phyloP scores from a whole-genome alignment of 495 filamentous ascomycete genomes.

The Xylaria nigripes region DNA sequence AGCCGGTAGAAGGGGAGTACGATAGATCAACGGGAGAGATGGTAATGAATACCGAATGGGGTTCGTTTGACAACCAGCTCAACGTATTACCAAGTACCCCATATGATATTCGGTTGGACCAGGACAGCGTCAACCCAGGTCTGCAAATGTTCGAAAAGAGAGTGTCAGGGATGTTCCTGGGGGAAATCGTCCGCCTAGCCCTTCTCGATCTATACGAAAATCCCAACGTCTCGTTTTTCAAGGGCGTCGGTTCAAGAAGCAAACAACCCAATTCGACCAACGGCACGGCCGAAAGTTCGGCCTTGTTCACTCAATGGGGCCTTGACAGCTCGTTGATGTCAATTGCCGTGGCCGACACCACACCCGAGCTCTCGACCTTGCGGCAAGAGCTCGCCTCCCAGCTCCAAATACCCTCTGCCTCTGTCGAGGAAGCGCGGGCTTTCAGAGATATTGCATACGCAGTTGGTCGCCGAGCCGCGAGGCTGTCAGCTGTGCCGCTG shows the following conservation, averaged over 20 bases:
- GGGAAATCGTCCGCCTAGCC: slow-evolving; percentile 79
- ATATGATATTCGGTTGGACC: slow-evolving; percentile 75
- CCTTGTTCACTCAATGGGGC: slow-evolving; percentile 75
- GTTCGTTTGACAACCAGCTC: slow-evolving; percentile 91
- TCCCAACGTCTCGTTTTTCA: slow-evolving; percentile 55
- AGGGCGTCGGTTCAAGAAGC: slow-evolving; percentile 51
- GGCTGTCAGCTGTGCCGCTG: slow-evolving; percentile 80
- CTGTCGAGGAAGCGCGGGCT: slow-evolving; percentile 68
- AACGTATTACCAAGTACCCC: slow-evolving; percentile 75
- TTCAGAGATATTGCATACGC: slow-evolving; percentile 74
- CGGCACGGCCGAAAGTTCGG: slow-evolving; percentile 51
- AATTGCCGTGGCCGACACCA: slow-evolving; percentile 67
- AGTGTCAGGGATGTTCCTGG: slow-evolving; percentile 95
- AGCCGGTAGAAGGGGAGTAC: slow-evolving; percentile 56
- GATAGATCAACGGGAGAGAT: slow-evolving; percentile 83
- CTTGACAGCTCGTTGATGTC: slow-evolving; percentile 84
- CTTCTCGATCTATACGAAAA: slow-evolving; percentile 59
- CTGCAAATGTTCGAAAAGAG: slow-evolving; percentile 99
- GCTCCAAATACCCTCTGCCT: slow-evolving; percentile 62
- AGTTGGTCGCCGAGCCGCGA: slow-evolving; percentile 78
- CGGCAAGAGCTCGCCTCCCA: slow-evolving; percentile 68
- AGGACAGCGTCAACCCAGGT: slow-evolving; percentile 79
- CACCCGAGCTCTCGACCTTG: slow-evolving; percentile 51
- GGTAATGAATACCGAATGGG: slow-evolving; percentile 99
- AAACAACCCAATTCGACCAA: slow-evolving; percentile 64